These are phyloP conservation scores for Penicillium crystallinum DNA, from an alignment of 495 filamentous ascomycete genomes.

Conservation along the genomic window DNA sequence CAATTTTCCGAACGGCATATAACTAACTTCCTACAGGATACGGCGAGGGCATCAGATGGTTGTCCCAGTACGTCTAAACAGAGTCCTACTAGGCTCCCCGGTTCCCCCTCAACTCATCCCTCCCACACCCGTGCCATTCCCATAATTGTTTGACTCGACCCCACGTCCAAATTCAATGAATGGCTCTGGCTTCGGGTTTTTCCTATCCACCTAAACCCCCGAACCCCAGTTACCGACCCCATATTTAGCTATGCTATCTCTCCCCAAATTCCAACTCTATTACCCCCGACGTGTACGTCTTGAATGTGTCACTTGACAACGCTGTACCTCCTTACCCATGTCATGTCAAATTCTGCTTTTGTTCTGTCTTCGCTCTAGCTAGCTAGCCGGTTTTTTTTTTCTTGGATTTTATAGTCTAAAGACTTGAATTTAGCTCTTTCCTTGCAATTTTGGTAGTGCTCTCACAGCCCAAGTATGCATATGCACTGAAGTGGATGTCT, in stretches of 20 bases:
- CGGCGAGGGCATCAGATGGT: constrained; percentile 51
- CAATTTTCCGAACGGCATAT: too few species aligned
- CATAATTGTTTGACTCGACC: neutral
- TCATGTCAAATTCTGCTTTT: constrained; percentile 2
- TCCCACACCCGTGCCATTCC: neutral
- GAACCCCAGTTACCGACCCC: neutral
- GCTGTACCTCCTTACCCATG: constrained; percentile 1
- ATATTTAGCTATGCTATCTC: neutral
- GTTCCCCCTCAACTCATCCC: neutral
- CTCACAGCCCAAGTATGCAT: too few species aligned
- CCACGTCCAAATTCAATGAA: neutral
- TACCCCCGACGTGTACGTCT: constrained; percentile 3
- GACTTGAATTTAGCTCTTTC: neutral
- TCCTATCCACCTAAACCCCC: neutral
- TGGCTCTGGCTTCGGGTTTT: neutral
- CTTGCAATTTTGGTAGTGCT: too few species aligned
- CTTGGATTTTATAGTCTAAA: constrained; percentile 5
- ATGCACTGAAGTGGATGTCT: too few species aligned
- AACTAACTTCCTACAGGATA: constrained; percentile 32
- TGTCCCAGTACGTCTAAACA: constrained; percentile 50
- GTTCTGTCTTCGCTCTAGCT: neutral
- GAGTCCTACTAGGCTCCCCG: neutral
- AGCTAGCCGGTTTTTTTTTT: constrained; percentile 5
- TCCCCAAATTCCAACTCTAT: neutral
- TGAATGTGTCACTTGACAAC: constrained; percentile 4